A percentile compares a stretch with the other conserved stretches of the same genome.
Conservation (phyloP, 768 basidiomycete genomes). For the Boletus sp. region DNA sequence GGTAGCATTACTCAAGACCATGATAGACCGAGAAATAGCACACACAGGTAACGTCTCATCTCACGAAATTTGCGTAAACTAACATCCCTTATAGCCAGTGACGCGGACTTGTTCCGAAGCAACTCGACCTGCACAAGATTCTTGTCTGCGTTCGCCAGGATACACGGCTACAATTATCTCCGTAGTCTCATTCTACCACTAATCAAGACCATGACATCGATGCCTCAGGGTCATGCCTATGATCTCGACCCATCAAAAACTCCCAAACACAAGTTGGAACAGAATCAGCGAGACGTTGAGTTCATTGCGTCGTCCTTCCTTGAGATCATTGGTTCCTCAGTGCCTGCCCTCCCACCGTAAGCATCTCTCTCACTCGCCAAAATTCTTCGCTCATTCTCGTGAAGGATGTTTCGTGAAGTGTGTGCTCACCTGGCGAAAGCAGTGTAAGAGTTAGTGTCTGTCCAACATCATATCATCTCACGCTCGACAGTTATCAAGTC, state of each 20-base stretch:
- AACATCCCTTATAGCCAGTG: constrained; percentile 53
- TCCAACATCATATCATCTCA: constrained; percentile 13
- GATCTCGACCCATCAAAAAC: constrained; percentile 73
- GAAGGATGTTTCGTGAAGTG: constrained; percentile 83
- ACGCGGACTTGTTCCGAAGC: constrained; percentile 79
- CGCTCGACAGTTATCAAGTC: constrained; percentile 46
- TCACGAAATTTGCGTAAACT: neutral
- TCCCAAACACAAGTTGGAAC: constrained; percentile 54
- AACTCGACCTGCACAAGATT: constrained; percentile 89
- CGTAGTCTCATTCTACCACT: constrained; percentile 75
- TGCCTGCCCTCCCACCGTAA: constrained; percentile 71
- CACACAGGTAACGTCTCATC: constrained; percentile 55
- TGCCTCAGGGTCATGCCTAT: constrained; percentile 73
- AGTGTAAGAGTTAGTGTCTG: constrained; percentile 53
- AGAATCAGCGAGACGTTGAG: constrained; percentile 71
- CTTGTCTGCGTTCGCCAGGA: constrained; percentile 79
- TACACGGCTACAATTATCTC: constrained; percentile 93
- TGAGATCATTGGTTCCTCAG: constrained; percentile 68
- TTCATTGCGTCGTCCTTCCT: constrained; percentile 75
- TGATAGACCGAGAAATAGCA: constrained; percentile 84
- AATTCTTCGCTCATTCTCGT: neutral
- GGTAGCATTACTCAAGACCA: constrained; percentile 70
- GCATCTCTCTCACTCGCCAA: constrained; percentile 25
- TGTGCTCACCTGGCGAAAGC: constrained; percentile 75
- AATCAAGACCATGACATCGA: constrained; percentile 67